Percentiles rank a stretch among this genome's conserved stretches.
phyloP scores from a whole-genome alignment of 2,329 filamentous ascomycete genomes.

The Hypoxylon sp. region DNA sequence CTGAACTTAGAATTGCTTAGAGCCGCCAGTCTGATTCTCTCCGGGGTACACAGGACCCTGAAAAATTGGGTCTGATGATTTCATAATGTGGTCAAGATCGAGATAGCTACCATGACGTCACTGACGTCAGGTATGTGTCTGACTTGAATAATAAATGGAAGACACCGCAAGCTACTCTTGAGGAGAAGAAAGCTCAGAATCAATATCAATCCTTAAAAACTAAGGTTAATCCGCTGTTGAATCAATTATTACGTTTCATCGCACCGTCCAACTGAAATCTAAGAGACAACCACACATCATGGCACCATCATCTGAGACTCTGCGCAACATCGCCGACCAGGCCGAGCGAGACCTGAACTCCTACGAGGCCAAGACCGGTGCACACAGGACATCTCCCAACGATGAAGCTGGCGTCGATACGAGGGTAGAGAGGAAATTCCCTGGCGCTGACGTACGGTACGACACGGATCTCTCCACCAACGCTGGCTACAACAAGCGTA shows the following conservation, averaged over 20 bases:
- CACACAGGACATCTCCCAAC: slow-evolving; percentile 56
- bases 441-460: slow-evolving; percentile 58
- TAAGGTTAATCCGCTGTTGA: background rate
- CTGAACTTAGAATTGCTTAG: slow-evolving; percentile 20
- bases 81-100: slow-evolving; percentile 48
- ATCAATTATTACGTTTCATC: background rate
- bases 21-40: slow-evolving; percentile 21
- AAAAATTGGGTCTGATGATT: slow-evolving; percentile 47
- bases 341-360: slow-evolving; percentile 65
- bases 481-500: slow-evolving; percentile 62
- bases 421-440: slow-evolving; percentile 61
- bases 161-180: background rate
- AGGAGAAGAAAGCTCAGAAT: background rate
- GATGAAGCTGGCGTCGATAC: slow-evolving; percentile 62
- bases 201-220: background rate
- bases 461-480: slow-evolving; percentile 63
- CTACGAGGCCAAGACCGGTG: slow-evolving; percentile 64
- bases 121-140: slow-evolving; percentile 27
- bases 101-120: slow-evolving; percentile 43
- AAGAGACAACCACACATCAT: slow-evolving; percentile 47
- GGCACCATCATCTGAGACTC: slow-evolving; percentile 54
- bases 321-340: slow-evolving; percentile 61
- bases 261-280: background rate
- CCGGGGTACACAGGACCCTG: slow-evolving; percentile 25
- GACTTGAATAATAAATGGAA: slow-evolving; percentile 33